A percentile compares a stretch with the other conserved stretches of the same genome.
Conservation (phyloP, 2,329 filamentous ascomycete genomes). For the Cytospora leucostoma region DNA sequence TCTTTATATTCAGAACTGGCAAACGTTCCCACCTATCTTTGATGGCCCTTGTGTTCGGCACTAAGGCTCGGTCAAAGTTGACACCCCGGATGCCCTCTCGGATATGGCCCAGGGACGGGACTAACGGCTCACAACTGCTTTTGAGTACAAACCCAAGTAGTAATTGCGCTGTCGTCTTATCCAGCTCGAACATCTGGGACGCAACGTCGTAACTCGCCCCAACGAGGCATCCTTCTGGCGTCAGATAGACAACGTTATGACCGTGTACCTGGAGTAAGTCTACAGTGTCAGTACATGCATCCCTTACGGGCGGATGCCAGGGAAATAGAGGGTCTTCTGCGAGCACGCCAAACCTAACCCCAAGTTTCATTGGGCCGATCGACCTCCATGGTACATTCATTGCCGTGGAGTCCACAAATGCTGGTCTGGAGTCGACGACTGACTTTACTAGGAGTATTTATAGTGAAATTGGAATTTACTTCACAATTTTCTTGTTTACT, state of each 20-base stretch:
- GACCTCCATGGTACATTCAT: conserved; percentile 26
- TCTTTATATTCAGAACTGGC: conserved; percentile 19
- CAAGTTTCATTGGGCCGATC: background rate
- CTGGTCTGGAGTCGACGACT: conserved; percentile 26
- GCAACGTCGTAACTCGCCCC: conserved; percentile 20
- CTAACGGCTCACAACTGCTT: conserved; percentile 21
- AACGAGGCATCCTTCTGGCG: conserved; percentile 15
- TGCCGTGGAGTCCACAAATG: conserved; percentile 19
- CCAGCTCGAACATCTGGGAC: conserved; percentile 23
- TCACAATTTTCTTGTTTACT: no score
- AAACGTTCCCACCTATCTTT: conserved; percentile 19
- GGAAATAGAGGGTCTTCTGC: conserved; percentile 27
- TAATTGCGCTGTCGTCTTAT: conserved; percentile 19
- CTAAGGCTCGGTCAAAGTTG: conserved; percentile 1
- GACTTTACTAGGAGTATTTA: background rate
- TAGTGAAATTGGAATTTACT: no score
- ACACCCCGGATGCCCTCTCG: conserved; percentile 15
- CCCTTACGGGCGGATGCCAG: conserved; percentile 25
- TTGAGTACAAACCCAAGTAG: no score
- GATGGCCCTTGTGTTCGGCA: conserved; percentile 13
- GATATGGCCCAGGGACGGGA: conserved; percentile 16
- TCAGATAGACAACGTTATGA: conserved; percentile 19
- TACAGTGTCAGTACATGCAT: conserved; percentile 4
- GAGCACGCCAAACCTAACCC: conserved; percentile 25
- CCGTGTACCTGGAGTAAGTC: conserved; percentile 11